These are phyloP conservation scores for Trichophyton rubrum DNA, from an alignment of 2,329 filamentous ascomycete genomes.

Conservation along the genomic window DNA sequence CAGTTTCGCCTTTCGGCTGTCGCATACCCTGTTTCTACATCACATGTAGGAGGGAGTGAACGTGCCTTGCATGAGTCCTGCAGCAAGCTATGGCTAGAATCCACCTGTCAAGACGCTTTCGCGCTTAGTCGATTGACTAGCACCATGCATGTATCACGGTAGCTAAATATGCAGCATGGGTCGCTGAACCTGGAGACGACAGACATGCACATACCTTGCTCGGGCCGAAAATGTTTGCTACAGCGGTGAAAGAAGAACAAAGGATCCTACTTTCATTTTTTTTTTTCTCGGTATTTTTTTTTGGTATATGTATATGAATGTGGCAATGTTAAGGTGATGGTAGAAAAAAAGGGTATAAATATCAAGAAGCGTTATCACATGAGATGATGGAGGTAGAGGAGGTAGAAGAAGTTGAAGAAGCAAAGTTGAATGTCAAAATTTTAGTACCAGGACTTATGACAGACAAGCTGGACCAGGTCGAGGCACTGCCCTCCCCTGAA, in stretches of 20 bases:
- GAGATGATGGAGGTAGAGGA: neutral
- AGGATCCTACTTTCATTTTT: slow-evolving; percentile 4
- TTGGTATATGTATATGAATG: neutral
- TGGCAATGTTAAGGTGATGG: neutral
- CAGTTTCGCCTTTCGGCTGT: too few relatives aligned
- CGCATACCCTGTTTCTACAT: too few relatives aligned
- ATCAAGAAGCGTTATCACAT: neutral
- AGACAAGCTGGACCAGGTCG: neutral
- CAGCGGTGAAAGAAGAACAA: slow-evolving; percentile 1
- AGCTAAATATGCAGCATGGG: neutral
- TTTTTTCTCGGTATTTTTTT: neutral
- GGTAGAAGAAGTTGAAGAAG: neutral
- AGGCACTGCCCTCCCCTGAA: neutral
- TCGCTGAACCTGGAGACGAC: neutral
- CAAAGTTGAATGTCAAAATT: neutral
- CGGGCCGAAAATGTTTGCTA: neutral
- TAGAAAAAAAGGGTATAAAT: neutral
- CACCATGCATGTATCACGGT: neutral
- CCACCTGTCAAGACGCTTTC: neutral
- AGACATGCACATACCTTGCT: neutral
- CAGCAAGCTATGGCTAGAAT: neutral
- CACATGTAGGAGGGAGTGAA: neutral
- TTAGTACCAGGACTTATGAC: neutral
- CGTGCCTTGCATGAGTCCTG: neutral
- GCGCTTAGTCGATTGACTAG: neutral